A percentile compares a stretch with the other conserved stretches of the same genome.
These are phyloP conservation scores for Evernia prunastri DNA, from an alignment of 495 filamentous ascomycete species.

Conservation along the genomic window DNA sequence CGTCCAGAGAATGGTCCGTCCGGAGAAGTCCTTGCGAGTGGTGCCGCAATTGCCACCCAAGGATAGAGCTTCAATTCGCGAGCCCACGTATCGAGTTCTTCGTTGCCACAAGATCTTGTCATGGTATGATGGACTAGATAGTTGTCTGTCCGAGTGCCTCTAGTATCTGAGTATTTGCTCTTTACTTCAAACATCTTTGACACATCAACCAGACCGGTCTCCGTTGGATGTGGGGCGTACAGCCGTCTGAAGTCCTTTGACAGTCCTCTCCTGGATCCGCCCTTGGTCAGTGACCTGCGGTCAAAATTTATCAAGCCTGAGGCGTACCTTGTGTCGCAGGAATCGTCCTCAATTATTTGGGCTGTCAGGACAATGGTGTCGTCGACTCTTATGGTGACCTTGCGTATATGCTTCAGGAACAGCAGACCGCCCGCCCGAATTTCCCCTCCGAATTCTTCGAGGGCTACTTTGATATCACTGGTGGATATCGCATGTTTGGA, in stretches of 20 bases:
- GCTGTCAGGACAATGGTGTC: constrained; percentile 26
- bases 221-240: constrained; percentile 3
- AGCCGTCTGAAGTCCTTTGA: constrained; percentile 14
- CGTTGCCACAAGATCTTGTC: constrained; percentile 15
- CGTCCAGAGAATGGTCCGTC: constrained; percentile 21
- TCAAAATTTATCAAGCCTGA: too few species aligned
- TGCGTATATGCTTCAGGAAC: constrained; percentile 36
- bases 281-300: background rate
- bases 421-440: constrained; percentile 33
- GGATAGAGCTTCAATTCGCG: constrained; percentile 33
- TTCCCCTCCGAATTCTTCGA: constrained; percentile 31
- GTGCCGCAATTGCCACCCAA: constrained; percentile 39
- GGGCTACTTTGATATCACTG: constrained; percentile 31
- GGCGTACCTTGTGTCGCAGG: background rate
- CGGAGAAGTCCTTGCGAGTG: constrained; percentile 19
- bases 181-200: constrained; percentile 22
- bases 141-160: background rate
- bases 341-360: constrained; percentile 9
- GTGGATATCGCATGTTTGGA: constrained; percentile 24
- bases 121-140: constrained; percentile 33
- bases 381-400: constrained; percentile 28
- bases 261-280: constrained; percentile 5
- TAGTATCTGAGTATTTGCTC: background rate
- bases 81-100: constrained; percentile 32
- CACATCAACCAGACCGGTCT: background rate